phyloP scores from a whole-genome alignment of 345 rosid species.

The Eucalyptus coolabah region DNA sequence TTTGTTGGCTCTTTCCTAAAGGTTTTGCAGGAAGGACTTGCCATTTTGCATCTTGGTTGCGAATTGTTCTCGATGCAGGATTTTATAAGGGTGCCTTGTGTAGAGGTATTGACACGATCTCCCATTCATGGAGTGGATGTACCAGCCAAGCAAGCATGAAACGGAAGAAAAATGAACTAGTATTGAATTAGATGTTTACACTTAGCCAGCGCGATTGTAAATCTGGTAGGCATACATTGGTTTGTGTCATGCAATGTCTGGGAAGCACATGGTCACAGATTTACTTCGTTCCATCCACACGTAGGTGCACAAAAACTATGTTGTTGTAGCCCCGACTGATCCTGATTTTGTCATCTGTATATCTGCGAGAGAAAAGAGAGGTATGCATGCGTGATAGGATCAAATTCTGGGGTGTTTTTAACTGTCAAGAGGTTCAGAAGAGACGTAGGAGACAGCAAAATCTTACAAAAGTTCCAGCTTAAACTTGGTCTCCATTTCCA shows the following conservation, averaged over 20 bases:
- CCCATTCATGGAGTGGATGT: background rate
- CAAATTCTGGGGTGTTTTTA: background rate
- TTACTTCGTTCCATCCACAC: conserved; percentile 6
- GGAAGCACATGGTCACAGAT: background rate
- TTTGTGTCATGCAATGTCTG: background rate
- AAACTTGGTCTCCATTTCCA: conserved; percentile 56
- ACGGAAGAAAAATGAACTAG: background rate
- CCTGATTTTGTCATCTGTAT: conserved; percentile 63
- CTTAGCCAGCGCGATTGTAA: background rate
- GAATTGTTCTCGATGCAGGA: background rate
- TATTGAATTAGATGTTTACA: background rate
- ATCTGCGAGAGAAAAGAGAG: conserved; percentile 23
- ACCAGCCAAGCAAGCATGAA: background rate
- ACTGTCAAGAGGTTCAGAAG: background rate
- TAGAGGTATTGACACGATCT: background rate
- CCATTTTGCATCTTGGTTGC: background rate
- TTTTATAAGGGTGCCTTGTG: background rate
- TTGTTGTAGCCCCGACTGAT: conserved; percentile 57
- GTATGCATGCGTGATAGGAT: background rate
- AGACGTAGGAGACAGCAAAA: background rate
- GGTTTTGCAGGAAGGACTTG: background rate
- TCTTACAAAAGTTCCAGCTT: conserved; percentile 60
- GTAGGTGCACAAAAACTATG: conserved; percentile 52
- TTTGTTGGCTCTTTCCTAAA: background rate
- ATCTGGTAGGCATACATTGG: background rate